These are phyloP conservation scores for Neurospora sp. DNA, from an alignment of 495 filamentous ascomycete genomes.

Conservation along the genomic window DNA sequence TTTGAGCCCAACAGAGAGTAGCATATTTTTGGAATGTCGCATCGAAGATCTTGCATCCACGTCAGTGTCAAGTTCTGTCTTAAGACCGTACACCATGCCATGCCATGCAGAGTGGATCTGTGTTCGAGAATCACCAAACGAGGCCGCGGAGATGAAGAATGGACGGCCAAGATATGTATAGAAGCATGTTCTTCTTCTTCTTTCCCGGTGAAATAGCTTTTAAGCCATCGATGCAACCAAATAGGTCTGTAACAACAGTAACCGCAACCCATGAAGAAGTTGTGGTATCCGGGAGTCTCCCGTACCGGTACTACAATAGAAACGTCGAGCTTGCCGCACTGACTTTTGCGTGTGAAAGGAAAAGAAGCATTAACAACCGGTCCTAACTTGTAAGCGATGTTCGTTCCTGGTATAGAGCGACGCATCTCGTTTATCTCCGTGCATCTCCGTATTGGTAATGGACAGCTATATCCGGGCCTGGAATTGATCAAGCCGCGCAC, in stretches of 20 bases:
- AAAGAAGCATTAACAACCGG: neutral
- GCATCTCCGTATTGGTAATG: neutral
- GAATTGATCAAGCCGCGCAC: neutral
- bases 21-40: neutral
- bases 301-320: neutral
- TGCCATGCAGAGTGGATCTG: neutral
- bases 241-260: neutral
- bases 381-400: neutral
- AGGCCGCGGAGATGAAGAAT: neutral
- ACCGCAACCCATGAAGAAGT: neutral
- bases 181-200: neutral
- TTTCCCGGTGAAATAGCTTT: neutral
- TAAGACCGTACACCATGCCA: neutral
- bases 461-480: neutral
- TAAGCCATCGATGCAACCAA: neutral
- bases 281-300: neutral
- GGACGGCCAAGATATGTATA: neutral
- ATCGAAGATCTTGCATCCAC: neutral
- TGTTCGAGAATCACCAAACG: neutral
- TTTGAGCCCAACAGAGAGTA: neutral
- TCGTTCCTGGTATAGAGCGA: neutral
- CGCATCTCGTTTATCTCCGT: neutral
- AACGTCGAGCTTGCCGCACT: neutral
- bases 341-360: neutral
- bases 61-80: neutral